These are phyloP conservation scores for Aspergillus tubingensis DNA, from an alignment of 2,329 filamentous ascomycete genomes.

Conservation along the genomic window DNA sequence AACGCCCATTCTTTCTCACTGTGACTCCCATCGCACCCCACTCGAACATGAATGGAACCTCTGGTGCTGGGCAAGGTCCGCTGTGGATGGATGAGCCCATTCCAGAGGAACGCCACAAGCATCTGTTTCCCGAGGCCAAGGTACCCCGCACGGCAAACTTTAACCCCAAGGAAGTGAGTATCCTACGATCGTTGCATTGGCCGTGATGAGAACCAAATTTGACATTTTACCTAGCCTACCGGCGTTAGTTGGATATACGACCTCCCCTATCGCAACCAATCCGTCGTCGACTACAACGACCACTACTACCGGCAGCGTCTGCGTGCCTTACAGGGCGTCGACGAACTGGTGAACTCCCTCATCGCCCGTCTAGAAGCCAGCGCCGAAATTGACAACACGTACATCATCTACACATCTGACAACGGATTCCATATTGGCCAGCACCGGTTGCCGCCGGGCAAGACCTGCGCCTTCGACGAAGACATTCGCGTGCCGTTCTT, in stretches of 20 bases:
- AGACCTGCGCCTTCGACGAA: constrained; percentile 55
- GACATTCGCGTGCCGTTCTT: constrained; percentile 16
- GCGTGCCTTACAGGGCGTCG: constrained; percentile 54
- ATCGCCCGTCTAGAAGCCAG: constrained; percentile 44
- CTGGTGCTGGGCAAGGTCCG: neutral
- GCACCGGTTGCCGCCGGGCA: constrained; percentile 59
- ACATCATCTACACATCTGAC: constrained; percentile 61
- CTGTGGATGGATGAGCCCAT: constrained; percentile 6
- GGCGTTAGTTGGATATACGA: constrained; percentile 49
- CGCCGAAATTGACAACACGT: constrained; percentile 53
- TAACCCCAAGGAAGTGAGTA: constrained; percentile 45
- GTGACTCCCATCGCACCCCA: constrained; percentile 70
- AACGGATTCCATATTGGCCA: constrained; percentile 63
- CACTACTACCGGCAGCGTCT: constrained; percentile 53
- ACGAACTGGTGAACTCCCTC: constrained; percentile 54
- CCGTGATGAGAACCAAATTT: no score
- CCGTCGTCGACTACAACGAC: constrained; percentile 53
- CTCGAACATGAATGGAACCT: constrained; percentile 49
- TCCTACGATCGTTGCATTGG: no score
- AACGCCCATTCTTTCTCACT: constrained; percentile 67
- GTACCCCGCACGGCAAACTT: constrained; percentile 66
- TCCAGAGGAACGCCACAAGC: constrained; percentile 51
- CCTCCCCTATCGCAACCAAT: constrained; percentile 47
- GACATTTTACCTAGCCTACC: constrained; percentile 12
- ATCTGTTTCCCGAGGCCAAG: constrained; percentile 59